Evolutionary conservation across 164 flowering plant species (phyloP).

Genomic region (Aristolochia californica): DNA sequence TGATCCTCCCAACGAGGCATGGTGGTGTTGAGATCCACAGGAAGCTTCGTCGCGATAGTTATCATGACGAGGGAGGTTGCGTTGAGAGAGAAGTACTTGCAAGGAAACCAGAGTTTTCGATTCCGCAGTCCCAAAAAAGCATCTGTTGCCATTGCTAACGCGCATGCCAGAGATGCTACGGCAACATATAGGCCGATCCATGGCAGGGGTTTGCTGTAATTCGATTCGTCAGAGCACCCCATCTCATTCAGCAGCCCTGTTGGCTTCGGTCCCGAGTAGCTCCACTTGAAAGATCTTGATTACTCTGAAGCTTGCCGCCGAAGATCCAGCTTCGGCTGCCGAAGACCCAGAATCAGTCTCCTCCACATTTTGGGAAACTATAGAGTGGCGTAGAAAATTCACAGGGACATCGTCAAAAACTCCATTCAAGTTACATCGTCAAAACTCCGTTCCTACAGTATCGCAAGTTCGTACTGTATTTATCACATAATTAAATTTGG

Average conservation of each 20-base stretch:
- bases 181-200: constrained; percentile 4
- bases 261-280: too few relatives aligned
- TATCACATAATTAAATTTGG: too few relatives aligned
- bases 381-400: too few relatives aligned
- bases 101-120: constrained; percentile 5
- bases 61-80: constrained; percentile 3
- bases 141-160: constrained; percentile 1
- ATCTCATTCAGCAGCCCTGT: neutral
- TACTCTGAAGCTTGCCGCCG: too few relatives aligned
- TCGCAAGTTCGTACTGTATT: too few relatives aligned
- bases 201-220: constrained; percentile 1
- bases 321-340: too few relatives aligned
- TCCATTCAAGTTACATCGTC: too few relatives aligned
- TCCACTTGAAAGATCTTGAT: too few relatives aligned
- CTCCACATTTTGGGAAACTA: too few relatives aligned
- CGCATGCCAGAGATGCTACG: constrained; percentile 1
- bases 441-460: too few relatives aligned
- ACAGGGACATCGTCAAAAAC: too few relatives aligned
- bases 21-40: constrained; percentile 4
- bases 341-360: too few relatives aligned
- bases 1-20: constrained; percentile 5
- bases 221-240: neutral
- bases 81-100: constrained; percentile 2
- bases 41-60: constrained; percentile 1
- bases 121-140: neutral